Percentiles rank a stretch among this genome's conserved stretches.
These are phyloP conservation scores for Globisporangium abappressorium DNA, from an alignment of 352 stramenopile species.

Conservation along the genomic window DNA sequence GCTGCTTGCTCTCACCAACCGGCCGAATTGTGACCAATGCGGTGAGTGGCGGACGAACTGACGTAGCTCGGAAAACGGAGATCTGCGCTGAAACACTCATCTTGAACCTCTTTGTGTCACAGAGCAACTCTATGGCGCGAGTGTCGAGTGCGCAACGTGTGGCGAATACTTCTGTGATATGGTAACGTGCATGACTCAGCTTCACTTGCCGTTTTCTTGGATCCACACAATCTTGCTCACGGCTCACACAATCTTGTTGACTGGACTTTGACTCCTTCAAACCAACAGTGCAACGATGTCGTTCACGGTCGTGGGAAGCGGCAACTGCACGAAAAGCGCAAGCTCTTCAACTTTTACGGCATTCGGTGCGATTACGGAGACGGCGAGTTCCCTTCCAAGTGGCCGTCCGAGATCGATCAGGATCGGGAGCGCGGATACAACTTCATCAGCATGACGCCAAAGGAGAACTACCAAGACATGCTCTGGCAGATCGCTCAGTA, in stretches of 20 bases:
- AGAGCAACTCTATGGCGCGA: slow-evolving; percentile 48
- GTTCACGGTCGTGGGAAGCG: slow-evolving; percentile 86
- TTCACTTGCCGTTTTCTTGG: neutral
- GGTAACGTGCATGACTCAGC: slow-evolving; percentile 18
- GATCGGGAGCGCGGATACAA: slow-evolving; percentile 67
- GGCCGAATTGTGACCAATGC: slow-evolving; percentile 87
- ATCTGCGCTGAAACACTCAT: neutral
- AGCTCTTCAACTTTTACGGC: slow-evolving; percentile 91
- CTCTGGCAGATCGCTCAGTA: slow-evolving; percentile 62
- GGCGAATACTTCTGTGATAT: slow-evolving; percentile 89
- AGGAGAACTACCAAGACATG: slow-evolving; percentile 64
- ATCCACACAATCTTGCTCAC: neutral
- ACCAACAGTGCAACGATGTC: slow-evolving; percentile 62
- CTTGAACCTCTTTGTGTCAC: neutral
- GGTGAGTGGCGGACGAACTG: slow-evolving; percentile 29
- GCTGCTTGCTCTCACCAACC: slow-evolving; percentile 73
- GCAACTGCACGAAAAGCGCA: slow-evolving; percentile 62
- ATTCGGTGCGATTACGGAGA: slow-evolving; percentile 90
- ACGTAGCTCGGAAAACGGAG: neutral
- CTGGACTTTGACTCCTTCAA: neutral
- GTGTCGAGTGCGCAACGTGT: slow-evolving; percentile 88
- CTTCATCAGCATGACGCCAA: slow-evolving; percentile 50
- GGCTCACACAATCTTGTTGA: neutral
- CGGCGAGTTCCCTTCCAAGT: slow-evolving; percentile 86
- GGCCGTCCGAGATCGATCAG: slow-evolving; percentile 87